A percentile compares a stretch with the other conserved stretches of the same genome.
phyloP scores from a whole-genome alignment of 768 basidiomycete genomes.

The Mycena epipterygia region DNA sequence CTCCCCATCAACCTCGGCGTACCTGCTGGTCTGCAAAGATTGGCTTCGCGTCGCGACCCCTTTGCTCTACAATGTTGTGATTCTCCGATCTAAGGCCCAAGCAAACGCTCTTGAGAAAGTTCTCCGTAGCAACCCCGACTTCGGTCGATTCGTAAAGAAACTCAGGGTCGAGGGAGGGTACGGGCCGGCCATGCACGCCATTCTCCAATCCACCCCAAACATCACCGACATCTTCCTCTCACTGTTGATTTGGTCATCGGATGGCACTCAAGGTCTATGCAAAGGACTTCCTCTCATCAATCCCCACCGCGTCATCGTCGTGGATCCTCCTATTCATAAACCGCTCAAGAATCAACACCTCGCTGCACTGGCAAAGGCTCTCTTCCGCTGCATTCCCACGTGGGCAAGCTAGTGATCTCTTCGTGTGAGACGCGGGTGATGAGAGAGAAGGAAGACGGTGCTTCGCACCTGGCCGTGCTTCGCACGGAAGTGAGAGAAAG shows the following conservation, averaged over 20 bases:
- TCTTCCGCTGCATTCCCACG: not conserved
- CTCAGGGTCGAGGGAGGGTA: not conserved
- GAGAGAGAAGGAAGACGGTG: no score
- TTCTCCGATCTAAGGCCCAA: not conserved
- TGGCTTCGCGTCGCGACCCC: not conserved
- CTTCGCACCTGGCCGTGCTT: no score
- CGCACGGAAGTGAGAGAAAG: no score
- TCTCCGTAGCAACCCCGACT: not conserved
- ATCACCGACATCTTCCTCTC: no score
- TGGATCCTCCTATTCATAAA: not conserved
- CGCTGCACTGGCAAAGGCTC: not conserved
- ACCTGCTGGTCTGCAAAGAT: not conserved
- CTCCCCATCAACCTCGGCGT: no score
- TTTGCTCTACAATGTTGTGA: not conserved
- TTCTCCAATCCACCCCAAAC: not conserved
- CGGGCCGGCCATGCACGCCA: not conserved
- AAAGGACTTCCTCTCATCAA: not conserved
- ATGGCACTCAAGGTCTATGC: not conserved
- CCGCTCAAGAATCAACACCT: not conserved
- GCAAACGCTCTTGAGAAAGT: not conserved
- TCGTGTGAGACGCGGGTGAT: no score
- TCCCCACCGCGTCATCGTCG: not conserved
- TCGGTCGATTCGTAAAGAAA: not conserved
- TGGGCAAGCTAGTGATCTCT: no score
- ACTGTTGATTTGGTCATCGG: no score